Base-by-base conservation (phyloP, 306 rosid species). In the Carpinus fangiana region DNA sequence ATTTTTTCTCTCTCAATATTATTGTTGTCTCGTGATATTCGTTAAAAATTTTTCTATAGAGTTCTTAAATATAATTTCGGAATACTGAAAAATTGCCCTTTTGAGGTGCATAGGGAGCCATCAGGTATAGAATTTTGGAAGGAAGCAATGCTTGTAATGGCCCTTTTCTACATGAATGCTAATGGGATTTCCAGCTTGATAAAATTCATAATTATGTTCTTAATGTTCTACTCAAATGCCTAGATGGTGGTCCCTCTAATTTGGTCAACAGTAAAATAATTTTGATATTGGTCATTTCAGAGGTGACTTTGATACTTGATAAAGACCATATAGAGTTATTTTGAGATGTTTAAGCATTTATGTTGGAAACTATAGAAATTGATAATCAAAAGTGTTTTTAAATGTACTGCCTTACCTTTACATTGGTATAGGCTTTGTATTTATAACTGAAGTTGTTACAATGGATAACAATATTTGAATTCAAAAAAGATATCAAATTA, bases 1-100 rank as follows among this genome's bases (percentile, higher is more conserved):
- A 11, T 46, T 14, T 76, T 13, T 16, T 18, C 5, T 5, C 46
- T 52, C 18, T 53, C 23, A 36, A 60, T 21, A 20, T 45, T 10
- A 21, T 52, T 69, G 53, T 70, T 62, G 13, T 61, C 78, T 76
- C 67, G 8, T 55, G 12, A 28, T 47, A 69, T 10, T 4, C 55
- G 8, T 13, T 48, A 54, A 78, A 13, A 26, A 5, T 51, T 56
- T 3, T 3, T 55, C 45, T 43, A 38, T 55, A 10, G 36, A 61
- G n/a, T 38, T 21, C 43, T 21, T 13, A 3, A 17, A 8, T n/a
- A 55, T 38, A 51, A 21, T 21, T 77, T 52, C 18, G 11, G n/a
- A 36, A 28, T 62, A 46, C 9, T 14, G 17, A 67, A 61, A 18
- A 61, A 43, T 38, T 51, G 48, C 71, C 71, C 64, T 13, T 43